Evolutionary conservation across 2,329 filamentous ascomycete genomes (phyloP), one percentile per base, ranked within the genome.

Genomic region (Ophiostoma quercus): DNA sequence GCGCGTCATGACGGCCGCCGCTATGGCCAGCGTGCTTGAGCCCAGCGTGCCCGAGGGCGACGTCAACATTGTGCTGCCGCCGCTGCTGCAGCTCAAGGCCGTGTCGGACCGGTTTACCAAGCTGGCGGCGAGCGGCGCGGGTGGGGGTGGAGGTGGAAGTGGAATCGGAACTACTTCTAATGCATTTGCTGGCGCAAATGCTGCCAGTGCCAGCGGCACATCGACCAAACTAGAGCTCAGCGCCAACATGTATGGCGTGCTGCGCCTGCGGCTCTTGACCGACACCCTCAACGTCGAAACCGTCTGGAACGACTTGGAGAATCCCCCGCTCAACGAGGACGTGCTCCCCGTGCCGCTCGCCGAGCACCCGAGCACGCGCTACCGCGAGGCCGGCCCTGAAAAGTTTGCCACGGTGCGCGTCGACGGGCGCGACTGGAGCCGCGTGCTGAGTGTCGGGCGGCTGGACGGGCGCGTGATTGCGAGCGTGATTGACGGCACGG

Each of bases 101-200:
- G 95, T 99, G 72, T 96, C 92, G 3, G 95, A 99, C 78, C 89
- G 95, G 68, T 98, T 98, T 80, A 98, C 93, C 60, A 94, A 92
- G 76, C 87, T 98, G 2, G 92, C 92, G 67, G 81, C 83, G 29
- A 81, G 77, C n/a, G 78, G 74, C 11, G 67, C 47, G 74, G 69
- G 25, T 67, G 69, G 32, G 12, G 34, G 34, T 34, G 32, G 32
- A 3, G 6, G 32, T n/a, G n/a, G n/a, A n/a, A n/a, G n/a, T n/a
- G n/a, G n/a, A n/a, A n/a, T n/a, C n/a, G n/a, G n/a, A 29, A 29
- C 25, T 29, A 1, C 25, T 29, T 29, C 25, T 1, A 29, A 29
- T 34, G 34, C 34, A 34, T 34, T 8, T 34, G 12, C 39, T 3
- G 39, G 11, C 1, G 39, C 39, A 3, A 41, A 29, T 29, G 25